Evolutionary conservation across 2,329 filamentous ascomycete genomes (phyloP), one percentile per base, ranked within the genome.

Genomic region (Fusarium pseudoanthophilum): DNA sequence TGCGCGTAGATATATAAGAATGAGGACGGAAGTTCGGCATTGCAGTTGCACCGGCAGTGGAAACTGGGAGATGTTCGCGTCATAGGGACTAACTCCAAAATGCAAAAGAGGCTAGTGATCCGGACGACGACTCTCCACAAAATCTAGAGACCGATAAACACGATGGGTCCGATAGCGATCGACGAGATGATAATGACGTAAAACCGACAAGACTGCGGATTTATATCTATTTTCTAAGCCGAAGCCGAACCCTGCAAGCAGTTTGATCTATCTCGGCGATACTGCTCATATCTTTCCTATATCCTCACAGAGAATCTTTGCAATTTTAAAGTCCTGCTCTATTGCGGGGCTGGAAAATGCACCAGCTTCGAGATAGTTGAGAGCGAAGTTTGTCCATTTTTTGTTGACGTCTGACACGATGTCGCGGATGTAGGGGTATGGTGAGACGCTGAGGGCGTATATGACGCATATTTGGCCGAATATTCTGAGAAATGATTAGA

Each of bases 381-480:
- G 4, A 1, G 67, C 71, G 11, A 74, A 74, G 1, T 20, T 21
- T 4, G 64, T 64, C 71, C 71, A 73, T 5, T 64, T 72, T 20
- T 64, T 55, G 4, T 57, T 63, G 0, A 73, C 56, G 1, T 73
- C 71, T 2, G 55, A 72, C 0, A 45, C 67, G 1, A 72, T 59
- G 10, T 74, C 71, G 0, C 71, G 67, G 6, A 73, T 61, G 11
- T 73, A 59, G 0, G 65, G 59, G 4, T 73, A 74, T 5, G 63
- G 71, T 11, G 71, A 73, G 2, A 73, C 67, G 4, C 71, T 73
- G 15, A 74, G 30, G 0, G 71, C 71, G 11, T 58, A 73, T 4
- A 73, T 53, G 7, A 69, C 58, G 11, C 71, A 73, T 42, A 73
- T 60, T n/a, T 73, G 71, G 1, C 71, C 71, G 5, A 73, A 74